Base-by-base conservation (phyloP, 2,329 filamentous ascomycete species). In the Penicillium frequentans region DNA sequence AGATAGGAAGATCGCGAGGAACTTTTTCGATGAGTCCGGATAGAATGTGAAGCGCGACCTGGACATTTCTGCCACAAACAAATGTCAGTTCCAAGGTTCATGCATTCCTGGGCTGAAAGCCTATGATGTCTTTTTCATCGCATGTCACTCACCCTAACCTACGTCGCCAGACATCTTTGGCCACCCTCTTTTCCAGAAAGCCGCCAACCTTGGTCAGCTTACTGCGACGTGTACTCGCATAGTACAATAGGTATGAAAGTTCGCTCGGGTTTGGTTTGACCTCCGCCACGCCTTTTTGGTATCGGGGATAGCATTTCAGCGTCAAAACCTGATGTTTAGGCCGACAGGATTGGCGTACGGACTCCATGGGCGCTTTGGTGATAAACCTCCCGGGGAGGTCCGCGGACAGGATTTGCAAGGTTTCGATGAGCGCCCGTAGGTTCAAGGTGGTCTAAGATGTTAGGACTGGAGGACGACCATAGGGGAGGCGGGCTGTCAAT, bases 301-400 rank as follows among this genome's bases (percentile, higher is more conserved):
- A 93, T 66, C 90, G 89, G 42, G 95, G 95, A 75, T 97, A 99
- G 81, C 93, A 98, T 80, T 96, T 97, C 64, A 97, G 85, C 65
- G 97, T 89, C 60, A 98, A 82, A 67, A 97, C 90, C 83, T 98
- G 93, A 79, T 99, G 95, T 81, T 97, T 98, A 27, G 95, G 93
- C 59, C 93, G 91, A 76, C 81, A 83, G 66, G 81, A 82, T 73
- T 87, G 83, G 63, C 84, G 82, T 65, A 84, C 77, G 60, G 82
- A 77, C 70, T 85, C 78, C 80, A 86, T 86, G 57, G 65, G 64
- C 52, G 54, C 85, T 57, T 65, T 64, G 54, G 53, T 55, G 46
- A 60, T 54, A 47, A 64, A 43, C 52, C 47, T 47, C 56, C 52
- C 47, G 31, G 51, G 49, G 46, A 55, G 42, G 51, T 55, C 24